A percentile compares a stretch with the other conserved stretches of the same genome.
Evolutionary conservation across 2,329 filamentous ascomycete species (phyloP).

Genomic region (Elsinoe perseae): DNA sequence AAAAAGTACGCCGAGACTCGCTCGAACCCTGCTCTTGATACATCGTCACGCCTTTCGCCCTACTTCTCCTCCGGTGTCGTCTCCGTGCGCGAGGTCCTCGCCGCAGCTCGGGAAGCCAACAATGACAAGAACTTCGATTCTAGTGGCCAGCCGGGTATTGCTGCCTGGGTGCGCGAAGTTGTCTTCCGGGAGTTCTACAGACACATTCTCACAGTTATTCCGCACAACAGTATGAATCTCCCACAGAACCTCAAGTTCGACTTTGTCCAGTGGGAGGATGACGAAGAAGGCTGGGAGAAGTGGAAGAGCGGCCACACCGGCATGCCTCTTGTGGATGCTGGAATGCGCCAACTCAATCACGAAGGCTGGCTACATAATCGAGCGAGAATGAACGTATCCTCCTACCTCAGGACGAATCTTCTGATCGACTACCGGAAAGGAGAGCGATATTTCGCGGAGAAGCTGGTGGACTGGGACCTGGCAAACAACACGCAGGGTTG

Average conservation of each 20-base stretch:
- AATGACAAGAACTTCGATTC: constrained; percentile 37
- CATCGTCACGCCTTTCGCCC: constrained; percentile 36
- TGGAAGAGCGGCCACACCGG: constrained; percentile 43
- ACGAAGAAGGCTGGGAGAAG: constrained; percentile 43
- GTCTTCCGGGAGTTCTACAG: constrained; percentile 46
- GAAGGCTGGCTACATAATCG: constrained; percentile 49
- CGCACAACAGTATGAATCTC: constrained; percentile 44
- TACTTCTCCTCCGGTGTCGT: constrained; percentile 43
- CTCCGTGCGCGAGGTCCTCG: constrained; percentile 40
- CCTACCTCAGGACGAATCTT: constrained; percentile 43
- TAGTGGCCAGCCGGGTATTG: constrained; percentile 30
- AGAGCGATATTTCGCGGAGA: constrained; percentile 46
- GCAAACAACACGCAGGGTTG: constrained; percentile 46
- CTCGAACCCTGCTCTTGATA: constrained; percentile 36
- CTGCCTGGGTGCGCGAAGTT: constrained; percentile 45
- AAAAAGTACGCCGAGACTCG: constrained; percentile 36
- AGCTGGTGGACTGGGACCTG: constrained; percentile 42
- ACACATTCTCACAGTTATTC: constrained; percentile 40
- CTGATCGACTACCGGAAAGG: constrained; percentile 44
- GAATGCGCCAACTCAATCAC: constrained; percentile 43
- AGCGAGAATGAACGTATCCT: constrained; percentile 43
- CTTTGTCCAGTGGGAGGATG: constrained; percentile 44
- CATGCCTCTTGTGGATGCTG: constrained; percentile 45
- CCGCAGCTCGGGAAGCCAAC: constrained; percentile 37
- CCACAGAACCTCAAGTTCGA: constrained; percentile 47